These are phyloP conservation scores for Colletotrichum navitas DNA, from an alignment of 2,329 filamentous ascomycete genomes.

Conservation along the genomic window DNA sequence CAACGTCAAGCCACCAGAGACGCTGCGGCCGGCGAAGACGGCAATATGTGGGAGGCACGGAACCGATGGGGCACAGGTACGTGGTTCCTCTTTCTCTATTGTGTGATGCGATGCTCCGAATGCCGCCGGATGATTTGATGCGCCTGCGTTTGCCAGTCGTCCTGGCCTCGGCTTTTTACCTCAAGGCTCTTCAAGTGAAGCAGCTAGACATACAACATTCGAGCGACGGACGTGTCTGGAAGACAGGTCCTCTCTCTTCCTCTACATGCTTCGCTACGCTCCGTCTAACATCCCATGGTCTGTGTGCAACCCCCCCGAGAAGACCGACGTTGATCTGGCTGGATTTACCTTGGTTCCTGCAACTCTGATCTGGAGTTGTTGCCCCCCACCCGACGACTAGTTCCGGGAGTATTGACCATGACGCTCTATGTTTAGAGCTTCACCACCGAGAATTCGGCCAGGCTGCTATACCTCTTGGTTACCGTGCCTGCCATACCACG, in stretches of 20 bases:
- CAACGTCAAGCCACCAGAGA: conserved; percentile 19
- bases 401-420: background rate
- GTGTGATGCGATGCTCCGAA: background rate
- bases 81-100: background rate
- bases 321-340: background rate
- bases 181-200: conserved; percentile 3
- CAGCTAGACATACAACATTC: background rate
- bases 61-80: conserved; percentile 29
- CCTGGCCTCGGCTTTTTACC: background rate
- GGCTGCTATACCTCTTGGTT: background rate
- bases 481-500: background rate
- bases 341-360: background rate
- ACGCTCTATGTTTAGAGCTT: background rate
- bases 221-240: background rate
- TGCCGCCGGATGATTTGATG: background rate
- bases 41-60: conserved; percentile 9
- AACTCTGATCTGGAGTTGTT: background rate
- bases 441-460: background rate
- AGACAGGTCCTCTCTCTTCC: background rate
- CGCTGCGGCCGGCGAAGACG: conserved; percentile 7
- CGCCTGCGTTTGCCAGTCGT: background rate
- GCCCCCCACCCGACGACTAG: background rate
- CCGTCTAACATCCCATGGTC: background rate
- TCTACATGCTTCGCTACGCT: background rate
- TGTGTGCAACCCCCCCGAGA: background rate